Evolutionary conservation across 495 filamentous ascomycete genomes (phyloP), one percentile per base, ranked within the genome.

Genomic region (Aspergillus heteromorphus): DNA sequence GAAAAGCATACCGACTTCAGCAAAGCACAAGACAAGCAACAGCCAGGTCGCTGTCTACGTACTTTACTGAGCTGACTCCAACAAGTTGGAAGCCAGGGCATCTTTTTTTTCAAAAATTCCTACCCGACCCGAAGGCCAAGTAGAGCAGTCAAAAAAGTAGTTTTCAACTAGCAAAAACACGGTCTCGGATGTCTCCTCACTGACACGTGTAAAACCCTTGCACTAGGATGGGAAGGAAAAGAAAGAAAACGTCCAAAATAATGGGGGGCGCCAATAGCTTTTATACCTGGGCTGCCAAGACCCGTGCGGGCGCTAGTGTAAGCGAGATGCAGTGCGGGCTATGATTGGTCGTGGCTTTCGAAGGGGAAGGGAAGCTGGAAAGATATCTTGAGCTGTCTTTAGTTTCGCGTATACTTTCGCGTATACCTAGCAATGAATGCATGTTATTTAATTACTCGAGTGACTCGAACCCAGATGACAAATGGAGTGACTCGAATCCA

Each of bases 91-190:
- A 45, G 54, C 45, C 59, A 67, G 60, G 65, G 65, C 63, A 67
- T 51, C 36, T 55, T 58, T 56, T 65, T 62, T 58, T 73, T 75
- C 73, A 77, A 77, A 77, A 77, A 77, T 77, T 77, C 74, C 74
- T 66, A 65, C 54, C 60, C 72, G 72, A 73, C 64, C 73, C 70
- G 53, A 65, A 62, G 74, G 65, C 69, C 73, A 69, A 60, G 52
- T 62, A 66, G 60, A 77, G 74, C 57, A 55, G 74, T 75, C 74
- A 77, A 70, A 64, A 70, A 73, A 68, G 69, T 78, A 79, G 77
- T 79, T 79, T 79, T 79, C 77, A 79, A 79, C 75, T 77, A 79
- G 77, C 77, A 78, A 78, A 78, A 78, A 79, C 73, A 76, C 74
- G 72, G 63, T 74, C 75, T 79, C 77, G 77, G 77, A 79, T 73